Percentiles rank a stretch among this genome's conserved stretches.
phyloP scores from a whole-genome alignment of 192 early-diverging fungal species.

The Umbelopsis ramanniana region DNA sequence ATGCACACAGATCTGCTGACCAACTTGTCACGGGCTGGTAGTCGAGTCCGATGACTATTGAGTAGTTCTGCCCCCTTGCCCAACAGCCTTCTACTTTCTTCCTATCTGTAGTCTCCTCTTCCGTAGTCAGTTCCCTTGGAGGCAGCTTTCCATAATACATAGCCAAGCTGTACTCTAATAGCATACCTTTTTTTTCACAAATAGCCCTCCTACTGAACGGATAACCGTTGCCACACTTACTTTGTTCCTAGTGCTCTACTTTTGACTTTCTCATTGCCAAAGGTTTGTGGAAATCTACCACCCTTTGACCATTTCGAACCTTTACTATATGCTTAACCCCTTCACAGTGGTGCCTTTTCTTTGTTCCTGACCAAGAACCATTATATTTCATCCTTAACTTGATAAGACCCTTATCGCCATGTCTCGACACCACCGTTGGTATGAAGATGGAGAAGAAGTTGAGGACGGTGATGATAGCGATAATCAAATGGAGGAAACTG shows the following conservation, averaged over 20 bases:
- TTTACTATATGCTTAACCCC: slow-evolving; percentile 3
- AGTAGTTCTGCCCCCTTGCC: slow-evolving; percentile 9
- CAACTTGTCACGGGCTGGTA: slow-evolving; percentile 12
- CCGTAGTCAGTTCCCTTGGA: not conserved
- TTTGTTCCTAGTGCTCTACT: not conserved
- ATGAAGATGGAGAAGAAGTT: slow-evolving; percentile 20
- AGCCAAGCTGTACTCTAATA: slow-evolving; percentile 11
- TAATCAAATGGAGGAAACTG: slow-evolving; percentile 13
- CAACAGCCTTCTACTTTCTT: slow-evolving; percentile 1
- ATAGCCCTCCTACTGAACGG: not conserved
- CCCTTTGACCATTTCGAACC: slow-evolving; percentile 14
- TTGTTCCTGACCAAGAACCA: slow-evolving; percentile 3
- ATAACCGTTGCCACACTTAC: slow-evolving; percentile 5
- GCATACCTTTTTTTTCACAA: not conserved
- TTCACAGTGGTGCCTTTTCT: slow-evolving; percentile 1
- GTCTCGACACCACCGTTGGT: slow-evolving; percentile 19
- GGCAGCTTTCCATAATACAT: not conserved
- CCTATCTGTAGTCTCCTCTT: slow-evolving; percentile 1
- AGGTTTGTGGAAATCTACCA: slow-evolving; percentile 25
- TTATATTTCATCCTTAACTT: slow-evolving; percentile 15
- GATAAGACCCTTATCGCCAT: slow-evolving; percentile 18
- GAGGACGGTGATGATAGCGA: slow-evolving; percentile 19
- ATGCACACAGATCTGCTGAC: slow-evolving; percentile 10
- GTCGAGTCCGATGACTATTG: slow-evolving; percentile 11
- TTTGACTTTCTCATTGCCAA: not conserved